Percentiles rank a stretch among this genome's conserved stretches.
Conservation (phyloP, 345 rosid genomes). For the Hibiscus mutabilis region DNA sequence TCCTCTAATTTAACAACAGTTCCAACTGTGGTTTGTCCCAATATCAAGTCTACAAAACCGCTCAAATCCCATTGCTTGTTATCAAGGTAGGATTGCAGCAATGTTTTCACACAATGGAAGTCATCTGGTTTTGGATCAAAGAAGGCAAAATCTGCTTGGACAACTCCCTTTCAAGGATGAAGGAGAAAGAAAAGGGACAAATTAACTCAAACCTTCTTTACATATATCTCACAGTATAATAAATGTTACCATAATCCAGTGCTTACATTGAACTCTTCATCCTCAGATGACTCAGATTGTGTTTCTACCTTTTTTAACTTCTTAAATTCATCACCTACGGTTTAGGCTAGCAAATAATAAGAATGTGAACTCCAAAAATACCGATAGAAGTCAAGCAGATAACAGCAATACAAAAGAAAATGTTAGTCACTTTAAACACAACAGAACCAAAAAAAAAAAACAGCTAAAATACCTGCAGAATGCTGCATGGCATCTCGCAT, state of each 20-base stretch:
- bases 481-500: constrained; percentile 14
- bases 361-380: not conserved
- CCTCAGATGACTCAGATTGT: constrained; percentile 47
- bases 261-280: constrained; percentile 49
- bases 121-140: constrained; percentile 80
- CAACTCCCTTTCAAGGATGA: constrained; percentile 42
- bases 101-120: constrained; percentile 69
- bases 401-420: not conserved
- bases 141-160: constrained; percentile 90
- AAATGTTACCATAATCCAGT: not conserved
- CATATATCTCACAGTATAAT: not conserved
- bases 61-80: constrained; percentile 80
- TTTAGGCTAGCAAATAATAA: not conserved
- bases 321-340: constrained; percentile 24
- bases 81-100: constrained; percentile 64
- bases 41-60: constrained; percentile 74
- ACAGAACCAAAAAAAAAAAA: not conserved
- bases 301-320: constrained; percentile 14
- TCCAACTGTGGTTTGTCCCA: constrained; percentile 79
- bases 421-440: not conserved
- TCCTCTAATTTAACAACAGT: constrained; percentile 82
- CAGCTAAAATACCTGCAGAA: constrained; percentile 23
- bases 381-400: constrained; percentile 1
- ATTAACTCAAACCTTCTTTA: not conserved
- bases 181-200: not conserved